Evolutionary conservation across 140 eudicot species (phyloP).

Genomic region (Eryngium alpinum): DNA sequence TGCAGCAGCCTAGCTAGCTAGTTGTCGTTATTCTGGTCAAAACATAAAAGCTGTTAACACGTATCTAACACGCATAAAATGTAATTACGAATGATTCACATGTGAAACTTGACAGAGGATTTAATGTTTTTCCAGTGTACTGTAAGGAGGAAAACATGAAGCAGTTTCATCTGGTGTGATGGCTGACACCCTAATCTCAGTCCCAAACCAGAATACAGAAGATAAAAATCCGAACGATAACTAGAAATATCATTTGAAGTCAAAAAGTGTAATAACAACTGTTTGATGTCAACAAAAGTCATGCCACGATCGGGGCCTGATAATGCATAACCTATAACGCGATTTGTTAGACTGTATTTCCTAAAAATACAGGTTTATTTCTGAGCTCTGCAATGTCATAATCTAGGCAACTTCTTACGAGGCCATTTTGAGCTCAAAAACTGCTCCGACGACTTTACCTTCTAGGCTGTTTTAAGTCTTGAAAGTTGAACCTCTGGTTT

Average conservation of each 20-base stretch:
- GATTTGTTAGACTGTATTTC: neutral
- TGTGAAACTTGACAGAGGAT: constrained; percentile 1
- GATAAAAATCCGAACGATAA: neutral
- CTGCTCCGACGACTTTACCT: neutral
- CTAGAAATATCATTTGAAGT: too few species aligned
- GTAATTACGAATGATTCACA: neutral
- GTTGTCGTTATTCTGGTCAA: neutral
- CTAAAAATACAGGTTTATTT: neutral
- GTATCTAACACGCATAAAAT: neutral
- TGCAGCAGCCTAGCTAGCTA: neutral
- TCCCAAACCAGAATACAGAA: neutral
- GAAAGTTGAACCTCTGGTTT: neutral
- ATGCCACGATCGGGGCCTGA: neutral
- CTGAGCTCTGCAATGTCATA: neutral
- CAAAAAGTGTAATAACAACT: neutral
- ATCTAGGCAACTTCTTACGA: neutral
- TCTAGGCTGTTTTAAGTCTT: neutral
- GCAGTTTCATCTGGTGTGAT: neutral
- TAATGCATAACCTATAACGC: neutral
- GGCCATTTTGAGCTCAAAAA: neutral
- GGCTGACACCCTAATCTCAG: neutral
- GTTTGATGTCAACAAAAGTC: neutral
- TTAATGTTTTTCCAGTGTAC: neutral
- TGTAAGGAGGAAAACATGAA: neutral
- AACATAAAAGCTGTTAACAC: neutral